Evolutionary conservation across 495 filamentous ascomycete genomes (phyloP).

Genomic region (Trichocladium uniseriatum): DNA sequence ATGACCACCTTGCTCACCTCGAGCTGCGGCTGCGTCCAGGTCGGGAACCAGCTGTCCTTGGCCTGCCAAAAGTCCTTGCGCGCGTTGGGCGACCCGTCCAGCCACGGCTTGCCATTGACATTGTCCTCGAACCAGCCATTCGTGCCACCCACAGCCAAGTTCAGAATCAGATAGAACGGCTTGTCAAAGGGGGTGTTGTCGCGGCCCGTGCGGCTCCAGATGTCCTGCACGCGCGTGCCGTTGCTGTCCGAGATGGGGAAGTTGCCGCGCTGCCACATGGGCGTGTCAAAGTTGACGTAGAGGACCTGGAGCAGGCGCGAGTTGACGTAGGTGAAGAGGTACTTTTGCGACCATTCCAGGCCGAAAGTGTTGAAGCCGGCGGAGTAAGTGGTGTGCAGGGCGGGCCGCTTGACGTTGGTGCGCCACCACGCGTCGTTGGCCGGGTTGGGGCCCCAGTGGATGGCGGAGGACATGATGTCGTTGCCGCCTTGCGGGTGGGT

Average conservation of each 20-base stretch:
- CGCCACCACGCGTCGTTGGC: constrained; percentile 62
- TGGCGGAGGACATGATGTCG: constrained; percentile 68
- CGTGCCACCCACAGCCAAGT: constrained; percentile 72
- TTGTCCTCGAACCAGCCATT: constrained; percentile 81
- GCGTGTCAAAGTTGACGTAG: constrained; percentile 64
- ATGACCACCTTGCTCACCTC: constrained; percentile 66
- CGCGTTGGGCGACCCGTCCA: constrained; percentile 55
- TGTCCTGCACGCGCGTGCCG: constrained; percentile 56
- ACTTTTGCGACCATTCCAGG: constrained; percentile 79
- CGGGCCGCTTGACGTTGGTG: constrained; percentile 63
- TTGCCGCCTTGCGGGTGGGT: constrained; percentile 66
- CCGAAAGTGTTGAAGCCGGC: constrained; percentile 62
- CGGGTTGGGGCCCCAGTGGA: constrained; percentile 69
- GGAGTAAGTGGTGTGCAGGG: constrained; percentile 71
- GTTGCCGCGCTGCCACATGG: constrained; percentile 63
- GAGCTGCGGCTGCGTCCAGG: constrained; percentile 64
- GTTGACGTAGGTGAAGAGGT: constrained; percentile 80
- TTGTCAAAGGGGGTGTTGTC: constrained; percentile 70
- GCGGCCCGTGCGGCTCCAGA: constrained; percentile 56
- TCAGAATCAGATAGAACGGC: constrained; percentile 71
- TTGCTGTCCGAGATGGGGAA: constrained; percentile 62
- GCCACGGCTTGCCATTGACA: constrained; percentile 65
- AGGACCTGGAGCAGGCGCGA: constrained; percentile 68
- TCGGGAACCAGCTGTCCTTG: constrained; percentile 58
- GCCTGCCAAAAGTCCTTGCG: constrained; percentile 66